Evolutionary conservation across 805 yeast genomes (phyloP).

Genomic region (Metschnikowia rubicola): DNA sequence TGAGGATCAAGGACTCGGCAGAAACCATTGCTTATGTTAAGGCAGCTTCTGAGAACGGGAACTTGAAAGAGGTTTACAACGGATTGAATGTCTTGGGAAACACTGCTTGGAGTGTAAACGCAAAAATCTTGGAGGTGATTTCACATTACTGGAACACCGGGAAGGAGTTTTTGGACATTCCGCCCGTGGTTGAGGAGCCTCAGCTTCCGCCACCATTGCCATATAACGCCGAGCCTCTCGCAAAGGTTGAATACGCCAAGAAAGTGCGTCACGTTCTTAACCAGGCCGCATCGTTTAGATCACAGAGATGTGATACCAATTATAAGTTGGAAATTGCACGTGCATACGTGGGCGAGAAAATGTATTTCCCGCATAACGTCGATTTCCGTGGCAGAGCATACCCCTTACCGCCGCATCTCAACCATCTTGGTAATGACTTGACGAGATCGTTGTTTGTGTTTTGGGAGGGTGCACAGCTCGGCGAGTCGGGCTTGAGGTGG

Average conservation of each 20-base stretch:
- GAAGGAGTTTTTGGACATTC: conserved; percentile 71
- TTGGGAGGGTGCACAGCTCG: conserved; percentile 74
- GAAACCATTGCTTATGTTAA: conserved; percentile 87
- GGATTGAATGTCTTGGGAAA: conserved; percentile 59
- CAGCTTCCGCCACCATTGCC: conserved; percentile 52
- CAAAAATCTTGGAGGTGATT: conserved; percentile 61
- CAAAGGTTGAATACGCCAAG: conserved; percentile 64
- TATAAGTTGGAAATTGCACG: conserved; percentile 94
- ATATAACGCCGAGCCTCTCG: conserved; percentile 67
- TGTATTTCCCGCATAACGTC: conserved; percentile 76
- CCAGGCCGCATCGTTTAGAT: conserved; percentile 64
- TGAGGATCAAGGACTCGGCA: conserved; percentile 79
- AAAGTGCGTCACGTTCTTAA: conserved; percentile 54
- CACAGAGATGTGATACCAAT: conserved; percentile 90
- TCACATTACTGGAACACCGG: conserved; percentile 87
- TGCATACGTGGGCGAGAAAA: conserved; percentile 73
- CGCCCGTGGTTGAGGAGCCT: conserved; percentile 40
- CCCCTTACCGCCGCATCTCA: conserved; percentile 76
- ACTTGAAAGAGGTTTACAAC: conserved; percentile 61
- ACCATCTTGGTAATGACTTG: conserved; percentile 77
- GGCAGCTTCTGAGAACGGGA: conserved; percentile 73
- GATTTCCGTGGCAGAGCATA: conserved; percentile 86
- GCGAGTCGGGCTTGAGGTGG: conserved; percentile 66
- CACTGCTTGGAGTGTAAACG: conserved; percentile 92
- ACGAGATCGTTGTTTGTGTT: conserved; percentile 67